Base-by-base conservation (phyloP, 768 basidiomycete species). In the Trametopsis cervina region DNA sequence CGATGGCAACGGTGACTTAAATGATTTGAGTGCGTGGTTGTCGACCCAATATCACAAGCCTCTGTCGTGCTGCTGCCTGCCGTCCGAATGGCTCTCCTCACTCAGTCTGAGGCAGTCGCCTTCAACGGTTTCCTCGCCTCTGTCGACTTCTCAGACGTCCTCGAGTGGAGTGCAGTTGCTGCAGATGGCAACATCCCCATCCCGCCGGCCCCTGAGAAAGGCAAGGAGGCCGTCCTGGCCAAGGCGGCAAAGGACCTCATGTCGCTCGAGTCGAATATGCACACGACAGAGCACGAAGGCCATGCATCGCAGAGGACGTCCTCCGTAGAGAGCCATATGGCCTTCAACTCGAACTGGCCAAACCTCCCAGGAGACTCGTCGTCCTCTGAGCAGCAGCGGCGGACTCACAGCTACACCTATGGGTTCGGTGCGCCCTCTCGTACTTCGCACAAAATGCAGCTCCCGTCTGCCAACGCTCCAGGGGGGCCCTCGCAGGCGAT, bases 191-290 rank as follows among this genome's bases (percentile, higher is more conserved):
- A 57, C 57, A 51, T 55, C 40, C 71, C 77, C 42, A 73, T 77
- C 55, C 69, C 73, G 27, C 73, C 75, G 10, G 64, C 74, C 44
- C 29, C 29, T 33, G 29, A 33, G 29, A 76, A 68, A 47, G 78
- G 77, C 50, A 79, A 70, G 49, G 80, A 85, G 46, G 80, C 81
- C 1, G 29, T 33, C 29, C 74, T 91, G 46, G 68, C 83, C 45
- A 85, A 83, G 65, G 87, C 87, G 0, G 90, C 88, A 0, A 88
- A 85, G 63, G 85, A 89, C 63, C 77, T 91, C 38, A 88, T 91
- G 81, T 72, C 84, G 3, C 71, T 89, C 22, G 84, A 84, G 58
- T 2, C 44, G 59, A 54, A 12, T 55, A 51, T 29, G 22, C 44
- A 38, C 7, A 25, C 39, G 17, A 11, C n/a, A 23, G 39, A 48